Evolutionary conservation across 805 yeast genomes (phyloP).

Genomic region (Zygosaccharomyces pseudorouxii): DNA sequence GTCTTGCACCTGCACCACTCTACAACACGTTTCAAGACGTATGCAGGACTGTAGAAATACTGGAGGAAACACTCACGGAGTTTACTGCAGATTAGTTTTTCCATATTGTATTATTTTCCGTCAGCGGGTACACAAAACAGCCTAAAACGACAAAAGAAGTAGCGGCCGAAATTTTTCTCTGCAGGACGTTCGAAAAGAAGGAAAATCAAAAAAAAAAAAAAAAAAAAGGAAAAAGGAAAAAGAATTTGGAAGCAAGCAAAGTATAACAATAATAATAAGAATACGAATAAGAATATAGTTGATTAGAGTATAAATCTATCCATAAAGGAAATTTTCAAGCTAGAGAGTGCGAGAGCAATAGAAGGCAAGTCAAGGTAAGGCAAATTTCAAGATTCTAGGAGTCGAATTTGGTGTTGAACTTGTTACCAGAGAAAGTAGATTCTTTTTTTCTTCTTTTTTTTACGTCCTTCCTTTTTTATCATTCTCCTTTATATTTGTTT

Average conservation of each 20-base stretch:
- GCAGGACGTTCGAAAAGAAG: constrained; percentile 5
- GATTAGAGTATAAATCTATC: background rate
- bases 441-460: background rate
- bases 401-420: too few species aligned
- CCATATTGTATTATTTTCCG: background rate
- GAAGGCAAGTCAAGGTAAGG: too few species aligned
- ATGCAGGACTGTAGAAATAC: constrained; percentile 38
- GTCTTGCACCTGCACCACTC: constrained; percentile 82
- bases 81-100: too few species aligned
- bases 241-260: background rate
- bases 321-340: background rate
- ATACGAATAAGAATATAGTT: background rate
- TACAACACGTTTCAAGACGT: constrained; percentile 76
- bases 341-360: background rate
- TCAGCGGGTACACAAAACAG: constrained; percentile 4
- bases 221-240: background rate
- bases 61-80: constrained; percentile 41
- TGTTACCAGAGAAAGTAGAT: background rate
- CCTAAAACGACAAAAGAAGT: constrained; percentile 2
- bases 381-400: too few species aligned
- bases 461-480: background rate
- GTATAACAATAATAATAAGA: background rate
- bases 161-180: constrained; percentile 2
- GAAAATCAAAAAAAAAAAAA: constrained; percentile 1
- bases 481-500: constrained; percentile 1